Evolutionary conservation across 2,329 filamentous ascomycete genomes (phyloP).

Genomic region (Sarocladium brachiariae): DNA sequence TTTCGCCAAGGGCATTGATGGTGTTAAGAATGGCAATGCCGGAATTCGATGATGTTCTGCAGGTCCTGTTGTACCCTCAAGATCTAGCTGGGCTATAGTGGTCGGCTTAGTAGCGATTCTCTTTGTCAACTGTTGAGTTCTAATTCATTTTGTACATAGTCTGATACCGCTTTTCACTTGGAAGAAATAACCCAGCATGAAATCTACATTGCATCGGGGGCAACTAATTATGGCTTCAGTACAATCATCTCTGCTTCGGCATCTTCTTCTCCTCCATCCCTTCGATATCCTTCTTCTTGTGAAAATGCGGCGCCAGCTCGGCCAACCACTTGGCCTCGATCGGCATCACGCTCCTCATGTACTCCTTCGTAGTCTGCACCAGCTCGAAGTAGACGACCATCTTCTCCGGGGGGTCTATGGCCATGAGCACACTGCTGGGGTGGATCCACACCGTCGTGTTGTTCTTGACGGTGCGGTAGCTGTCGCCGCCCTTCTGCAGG

Average conservation of each 20-base stretch:
- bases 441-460: slow-evolving; percentile 87
- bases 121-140: too few relatives aligned
- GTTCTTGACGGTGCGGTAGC: slow-evolving; percentile 87
- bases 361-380: slow-evolving; percentile 81
- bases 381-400: slow-evolving; percentile 85
- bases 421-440: slow-evolving; percentile 74
- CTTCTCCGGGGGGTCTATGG: slow-evolving; percentile 66
- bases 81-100: too few relatives aligned
- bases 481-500: slow-evolving; percentile 75
- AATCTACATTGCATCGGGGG: too few relatives aligned
- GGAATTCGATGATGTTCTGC: background rate
- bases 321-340: slow-evolving; percentile 78
- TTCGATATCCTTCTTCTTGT: slow-evolving; percentile 87
- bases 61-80: too few relatives aligned
- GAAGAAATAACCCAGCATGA: too few relatives aligned
- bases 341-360: slow-evolving; percentile 82
- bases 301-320: slow-evolving; percentile 89
- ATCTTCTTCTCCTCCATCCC: slow-evolving; percentile 68
- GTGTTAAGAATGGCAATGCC: too few relatives aligned
- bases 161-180: too few relatives aligned
- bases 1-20: background rate
- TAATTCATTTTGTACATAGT: too few relatives aligned
- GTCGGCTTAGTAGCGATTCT: too few relatives aligned
- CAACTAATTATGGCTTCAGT: too few relatives aligned
- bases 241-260: slow-evolving; percentile 24